Evolutionary conservation across 2,329 filamentous ascomycete species (phyloP).

Genomic region (Periglandula ipomoeae): DNA sequence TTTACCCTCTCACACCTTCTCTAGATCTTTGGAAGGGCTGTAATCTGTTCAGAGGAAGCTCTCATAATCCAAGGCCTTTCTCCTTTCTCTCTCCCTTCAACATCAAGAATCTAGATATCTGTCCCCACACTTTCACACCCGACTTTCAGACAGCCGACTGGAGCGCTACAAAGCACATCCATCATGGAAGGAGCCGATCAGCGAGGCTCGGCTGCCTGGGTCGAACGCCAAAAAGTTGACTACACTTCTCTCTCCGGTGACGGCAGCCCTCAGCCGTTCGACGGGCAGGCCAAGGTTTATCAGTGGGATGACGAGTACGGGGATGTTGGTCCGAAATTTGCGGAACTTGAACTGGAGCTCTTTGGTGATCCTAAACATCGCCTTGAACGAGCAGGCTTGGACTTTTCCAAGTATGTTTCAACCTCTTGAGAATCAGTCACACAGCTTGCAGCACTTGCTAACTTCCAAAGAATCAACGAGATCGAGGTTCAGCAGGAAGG

Average conservation of each 20-base stretch:
- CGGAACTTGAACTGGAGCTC: conserved; percentile 64
- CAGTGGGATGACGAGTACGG: conserved; percentile 81
- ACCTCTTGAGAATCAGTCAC: no score
- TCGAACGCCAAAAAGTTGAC: conserved; percentile 34
- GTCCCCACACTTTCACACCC: no score
- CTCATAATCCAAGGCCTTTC: neutral
- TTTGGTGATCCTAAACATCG: conserved; percentile 54
- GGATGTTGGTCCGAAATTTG: conserved; percentile 66
- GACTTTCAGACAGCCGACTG: no score
- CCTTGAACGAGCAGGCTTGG: conserved; percentile 42
- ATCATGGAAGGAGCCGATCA: neutral
- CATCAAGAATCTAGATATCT: no score
- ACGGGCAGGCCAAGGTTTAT: conserved; percentile 57
- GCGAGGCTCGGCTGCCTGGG: conserved; percentile 27
- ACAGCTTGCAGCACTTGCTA: neutral
- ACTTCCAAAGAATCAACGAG: conserved; percentile 36
- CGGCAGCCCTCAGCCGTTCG: conserved; percentile 28
- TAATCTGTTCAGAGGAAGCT: neutral
- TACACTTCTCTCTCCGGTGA: conserved; percentile 27
- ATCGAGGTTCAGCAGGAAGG: conserved; percentile 52
- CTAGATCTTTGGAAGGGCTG: neutral
- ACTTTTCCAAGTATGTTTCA: conserved; percentile 58
- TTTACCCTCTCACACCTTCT: neutral
- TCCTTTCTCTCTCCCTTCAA: neutral
- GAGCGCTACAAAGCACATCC: neutral